A percentile compares a stretch with the other conserved stretches of the same genome.
Conservation (phyloP, 331 rosid genomes). For the Rosa hybrid region DNA sequence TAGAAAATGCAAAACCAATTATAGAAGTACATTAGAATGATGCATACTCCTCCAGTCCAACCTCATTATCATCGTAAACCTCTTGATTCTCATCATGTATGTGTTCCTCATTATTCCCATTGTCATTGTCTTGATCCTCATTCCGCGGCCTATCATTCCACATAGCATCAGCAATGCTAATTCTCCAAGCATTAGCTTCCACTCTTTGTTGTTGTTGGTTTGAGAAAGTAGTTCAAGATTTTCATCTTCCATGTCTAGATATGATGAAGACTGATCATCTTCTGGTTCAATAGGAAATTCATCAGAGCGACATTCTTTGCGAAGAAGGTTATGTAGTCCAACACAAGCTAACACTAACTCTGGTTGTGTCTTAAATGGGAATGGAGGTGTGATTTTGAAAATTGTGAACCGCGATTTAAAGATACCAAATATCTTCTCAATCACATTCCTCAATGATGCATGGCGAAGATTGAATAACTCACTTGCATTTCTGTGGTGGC, state of each 20-base stretch:
- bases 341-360: no score
- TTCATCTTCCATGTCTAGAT: neutral
- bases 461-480: neutral
- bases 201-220: neutral
- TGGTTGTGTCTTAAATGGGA: neutral
- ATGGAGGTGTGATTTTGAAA: neutral
- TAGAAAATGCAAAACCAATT: no score
- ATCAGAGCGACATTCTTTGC: no score
- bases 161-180: neutral
- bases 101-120: no score
- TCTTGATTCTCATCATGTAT: no score
- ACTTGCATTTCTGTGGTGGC: neutral
- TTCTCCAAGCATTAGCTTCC: neutral
- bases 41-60: no score
- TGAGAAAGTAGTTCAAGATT: neutral
- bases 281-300: no score
- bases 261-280: neutral
- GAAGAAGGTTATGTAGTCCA: no score
- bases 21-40: no score
- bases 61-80: no score
- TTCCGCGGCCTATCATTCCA: neutral
- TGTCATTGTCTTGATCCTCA: no score
- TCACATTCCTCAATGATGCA: neutral
- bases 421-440: neutral
- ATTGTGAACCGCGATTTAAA: neutral